Conservation (phyloP, 106 monocot species). For the Iris macrosiphon region DNA sequence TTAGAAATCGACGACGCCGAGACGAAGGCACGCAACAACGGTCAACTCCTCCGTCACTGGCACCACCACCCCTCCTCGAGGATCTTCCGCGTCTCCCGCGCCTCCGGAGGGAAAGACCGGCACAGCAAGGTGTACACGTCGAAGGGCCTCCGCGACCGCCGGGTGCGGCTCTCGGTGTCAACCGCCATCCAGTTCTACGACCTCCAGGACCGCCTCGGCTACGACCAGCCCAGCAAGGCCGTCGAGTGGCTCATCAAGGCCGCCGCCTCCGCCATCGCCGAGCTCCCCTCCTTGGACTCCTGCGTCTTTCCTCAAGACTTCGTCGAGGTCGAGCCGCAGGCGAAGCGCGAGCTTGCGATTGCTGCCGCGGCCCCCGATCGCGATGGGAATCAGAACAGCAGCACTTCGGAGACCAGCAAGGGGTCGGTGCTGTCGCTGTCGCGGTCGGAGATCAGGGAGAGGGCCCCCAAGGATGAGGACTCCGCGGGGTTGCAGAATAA, state of each 20-base stretch:
- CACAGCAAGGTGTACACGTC: constrained; percentile 97
- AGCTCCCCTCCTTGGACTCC: constrained; percentile 65
- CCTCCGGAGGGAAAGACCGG: constrained; percentile 96
- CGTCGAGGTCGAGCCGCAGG: too few species aligned
- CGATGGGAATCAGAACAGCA: too few species aligned
- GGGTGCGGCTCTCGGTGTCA: constrained; percentile 88
- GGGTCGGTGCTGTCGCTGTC: constrained; percentile 91
- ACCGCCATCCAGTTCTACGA: constrained; percentile 98
- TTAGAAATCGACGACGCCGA: too few species aligned
- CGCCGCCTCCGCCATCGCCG: constrained; percentile 64
- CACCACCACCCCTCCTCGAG: constrained; percentile 63
- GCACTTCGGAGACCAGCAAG: constrained; percentile 92
- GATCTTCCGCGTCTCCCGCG: constrained; percentile 82
- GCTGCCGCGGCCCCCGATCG: too few species aligned
- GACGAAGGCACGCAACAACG: too few species aligned
- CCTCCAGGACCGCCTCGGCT: constrained; percentile 92
- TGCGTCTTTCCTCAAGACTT: constrained; percentile 14
- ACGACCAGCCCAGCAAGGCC: constrained; percentile 94
- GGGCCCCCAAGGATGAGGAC: constrained; percentile 55
- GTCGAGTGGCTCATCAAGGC: constrained; percentile 96
- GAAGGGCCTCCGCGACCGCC: constrained; percentile 80
- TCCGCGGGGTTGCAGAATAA: constrained; percentile 17
- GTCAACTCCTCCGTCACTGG: too few species aligned
- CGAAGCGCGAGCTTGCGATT: too few species aligned
- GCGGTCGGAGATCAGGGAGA: constrained; percentile 47